Conservation (phyloP, 140 eudicot species). For the Cichorium intybus region DNA sequence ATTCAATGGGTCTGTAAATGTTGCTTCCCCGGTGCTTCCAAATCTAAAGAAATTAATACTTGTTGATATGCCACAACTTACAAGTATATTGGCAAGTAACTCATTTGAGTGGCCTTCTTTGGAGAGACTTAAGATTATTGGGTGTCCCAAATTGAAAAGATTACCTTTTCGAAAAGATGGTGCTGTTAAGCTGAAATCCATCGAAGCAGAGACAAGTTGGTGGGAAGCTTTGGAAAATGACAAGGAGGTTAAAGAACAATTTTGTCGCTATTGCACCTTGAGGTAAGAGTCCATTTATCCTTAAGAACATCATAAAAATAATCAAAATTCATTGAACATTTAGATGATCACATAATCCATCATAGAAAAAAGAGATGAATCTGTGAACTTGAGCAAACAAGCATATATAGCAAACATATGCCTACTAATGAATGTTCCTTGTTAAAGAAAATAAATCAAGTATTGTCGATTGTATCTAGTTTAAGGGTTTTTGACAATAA, state of each 20-base stretch:
- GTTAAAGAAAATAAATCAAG: too few species aligned
- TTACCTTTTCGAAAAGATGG: slow-evolving; percentile 13
- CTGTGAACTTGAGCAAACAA: background rate
- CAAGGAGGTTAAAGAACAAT: slow-evolving; percentile 17
- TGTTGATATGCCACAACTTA: slow-evolving; percentile 15
- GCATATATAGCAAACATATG: background rate
- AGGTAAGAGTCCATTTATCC: background rate
- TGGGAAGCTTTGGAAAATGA: slow-evolving; percentile 25
- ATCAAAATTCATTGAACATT: background rate
- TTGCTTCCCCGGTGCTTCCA: slow-evolving; percentile 14
- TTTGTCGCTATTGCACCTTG: slow-evolving; percentile 13
- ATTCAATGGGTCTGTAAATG: background rate
- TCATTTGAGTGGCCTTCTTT: slow-evolving; percentile 21
- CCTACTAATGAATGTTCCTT: background rate
- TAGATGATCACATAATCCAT: background rate
- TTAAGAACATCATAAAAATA: background rate
- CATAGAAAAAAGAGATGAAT: background rate
- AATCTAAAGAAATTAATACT: slow-evolving; percentile 18
- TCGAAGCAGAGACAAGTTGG: slow-evolving; percentile 20
- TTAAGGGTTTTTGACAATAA: background rate
- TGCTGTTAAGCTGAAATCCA: slow-evolving; percentile 10
- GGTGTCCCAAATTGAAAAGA: slow-evolving; percentile 16
- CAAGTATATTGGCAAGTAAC: slow-evolving; percentile 8
- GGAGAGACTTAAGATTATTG: slow-evolving; percentile 11
- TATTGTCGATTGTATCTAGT: background rate